These are phyloP conservation scores for Hypoxylon perforatum DNA, from an alignment of 495 filamentous ascomycete genomes.

Conservation along the genomic window DNA sequence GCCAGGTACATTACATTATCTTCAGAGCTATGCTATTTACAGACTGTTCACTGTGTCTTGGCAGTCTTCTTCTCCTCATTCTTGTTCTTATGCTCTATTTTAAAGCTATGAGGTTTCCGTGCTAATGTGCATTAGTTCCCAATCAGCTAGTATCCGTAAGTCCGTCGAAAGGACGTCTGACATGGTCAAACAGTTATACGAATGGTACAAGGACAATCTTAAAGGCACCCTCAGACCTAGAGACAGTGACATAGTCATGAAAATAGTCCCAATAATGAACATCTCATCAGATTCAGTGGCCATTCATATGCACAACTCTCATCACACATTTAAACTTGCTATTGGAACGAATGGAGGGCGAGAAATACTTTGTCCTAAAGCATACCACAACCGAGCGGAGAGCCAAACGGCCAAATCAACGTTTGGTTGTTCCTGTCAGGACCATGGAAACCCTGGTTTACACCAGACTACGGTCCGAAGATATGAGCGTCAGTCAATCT, in stretches of 20 bases:
- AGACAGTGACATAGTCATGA: neutral
- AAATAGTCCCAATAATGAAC: neutral
- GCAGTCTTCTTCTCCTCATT: no score
- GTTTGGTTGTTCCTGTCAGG: conserved; percentile 3
- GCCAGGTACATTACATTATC: no score
- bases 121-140: neutral
- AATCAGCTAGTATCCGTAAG: neutral
- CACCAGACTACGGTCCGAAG: neutral
- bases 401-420: neutral
- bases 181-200: conserved; percentile 7
- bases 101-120: neutral
- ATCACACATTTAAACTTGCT: neutral
- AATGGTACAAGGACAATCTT: conserved; percentile 14
- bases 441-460: neutral
- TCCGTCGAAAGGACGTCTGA: conserved; percentile 5
- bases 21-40: no score
- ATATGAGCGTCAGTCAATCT: neutral
- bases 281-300: neutral
- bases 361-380: neutral
- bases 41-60: no score
- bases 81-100: neutral
- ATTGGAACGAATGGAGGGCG: neutral
- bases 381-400: neutral
- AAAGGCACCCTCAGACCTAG: neutral
- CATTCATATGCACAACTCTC: neutral